These are phyloP conservation scores for Phytophthora capsici DNA, from an alignment of 352 stramenopile genomes.

Conservation along the genomic window DNA sequence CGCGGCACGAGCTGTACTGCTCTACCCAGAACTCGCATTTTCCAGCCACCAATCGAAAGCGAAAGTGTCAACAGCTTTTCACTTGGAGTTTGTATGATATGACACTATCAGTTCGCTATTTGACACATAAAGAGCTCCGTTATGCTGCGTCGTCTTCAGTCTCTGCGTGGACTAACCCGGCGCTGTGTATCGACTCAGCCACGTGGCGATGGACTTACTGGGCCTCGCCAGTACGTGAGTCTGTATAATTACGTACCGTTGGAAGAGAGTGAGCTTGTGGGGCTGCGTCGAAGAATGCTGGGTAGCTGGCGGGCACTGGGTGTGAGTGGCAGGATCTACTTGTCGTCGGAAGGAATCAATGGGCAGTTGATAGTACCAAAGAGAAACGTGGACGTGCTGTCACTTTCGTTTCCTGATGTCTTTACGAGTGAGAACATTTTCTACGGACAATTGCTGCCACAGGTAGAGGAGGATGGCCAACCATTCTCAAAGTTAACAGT, in stretches of 20 bases:
- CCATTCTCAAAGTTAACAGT: slow-evolving; percentile 86
- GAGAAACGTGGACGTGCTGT: slow-evolving; percentile 55
- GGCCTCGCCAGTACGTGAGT: slow-evolving; percentile 46
- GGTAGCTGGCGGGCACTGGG: slow-evolving; percentile 52
- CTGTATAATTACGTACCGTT: slow-evolving; percentile 58
- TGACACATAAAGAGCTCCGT: slow-evolving; percentile 5
- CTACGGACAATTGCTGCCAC: slow-evolving; percentile 15
- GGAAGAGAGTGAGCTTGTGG: slow-evolving; percentile 35
- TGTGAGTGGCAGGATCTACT: slow-evolving; percentile 82
- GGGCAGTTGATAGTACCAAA: slow-evolving; percentile 94
- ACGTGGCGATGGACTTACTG: not conserved
- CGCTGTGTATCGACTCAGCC: slow-evolving; percentile 11
- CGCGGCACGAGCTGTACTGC: slow-evolving; percentile 9
- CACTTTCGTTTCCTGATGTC: slow-evolving; percentile 12
- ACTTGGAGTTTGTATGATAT: slow-evolving; percentile 20
- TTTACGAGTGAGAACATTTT: slow-evolving; percentile 19
- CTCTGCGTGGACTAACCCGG: slow-evolving; percentile 3
- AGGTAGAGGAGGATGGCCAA: slow-evolving; percentile 3
- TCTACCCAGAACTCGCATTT: slow-evolving; percentile 14
- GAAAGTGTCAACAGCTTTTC: slow-evolving; percentile 13
- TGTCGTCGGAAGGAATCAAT: slow-evolving; percentile 93
- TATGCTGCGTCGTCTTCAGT: slow-evolving; percentile 18
- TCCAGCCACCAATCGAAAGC: slow-evolving; percentile 15
- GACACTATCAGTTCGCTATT: slow-evolving; percentile 15
- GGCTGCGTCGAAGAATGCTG: slow-evolving; percentile 37